Base-by-base conservation (phyloP, 192 early-diverging fungal species). In the Umbelopsis sp. region DNA sequence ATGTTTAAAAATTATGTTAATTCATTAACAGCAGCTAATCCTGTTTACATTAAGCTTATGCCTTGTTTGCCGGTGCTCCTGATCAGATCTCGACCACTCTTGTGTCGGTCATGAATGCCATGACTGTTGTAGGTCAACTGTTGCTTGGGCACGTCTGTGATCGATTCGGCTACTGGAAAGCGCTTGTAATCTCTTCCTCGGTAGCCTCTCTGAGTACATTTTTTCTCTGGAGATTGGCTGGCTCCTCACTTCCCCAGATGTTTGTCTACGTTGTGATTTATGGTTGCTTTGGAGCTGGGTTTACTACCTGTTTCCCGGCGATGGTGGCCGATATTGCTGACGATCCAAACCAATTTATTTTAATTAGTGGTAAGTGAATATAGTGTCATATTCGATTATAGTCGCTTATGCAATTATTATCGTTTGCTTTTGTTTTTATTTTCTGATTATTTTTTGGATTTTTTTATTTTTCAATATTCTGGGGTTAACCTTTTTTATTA, bases 251-350 rank as follows among this genome's bases (percentile, higher is more conserved):
- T 2, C 7, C 27, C 2, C 23, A 30, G 46, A 27, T 69, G 18
- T 33, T 69, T 35, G 48, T 33, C 25, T 69, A 37, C 33, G 67
- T 69, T 16, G 22, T 69, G 3, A 37, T 69, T 20, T 69, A 69
- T 20, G 67, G 21, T 51, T 5, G 11, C 6, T 49, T 37, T 49
- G 46, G 25, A 20, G 10, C 49, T n/a, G 67, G 67, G 4, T 69
- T 69, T 18, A 33, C 67, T 7, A 52, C 50, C 30, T 51, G 67
- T 27, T 69, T 69, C 48, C 20, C 67, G 12, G 15, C 49, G 1
- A 69, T 69, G 47, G 67, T 69, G 15, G 21, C 46, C 13, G 67
- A 69, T 52, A 48, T 69, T 27, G 21, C 45, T 69, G 67, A 33
- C 47, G 15, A 11, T 35, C 9, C 13, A 20, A 30, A 30, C 3